Percentiles rank a stretch among this genome's conserved stretches.
These are phyloP conservation scores for Friedmanniomyces simplex DNA, from an alignment of 495 filamentous ascomycete genomes.

Conservation along the genomic window DNA sequence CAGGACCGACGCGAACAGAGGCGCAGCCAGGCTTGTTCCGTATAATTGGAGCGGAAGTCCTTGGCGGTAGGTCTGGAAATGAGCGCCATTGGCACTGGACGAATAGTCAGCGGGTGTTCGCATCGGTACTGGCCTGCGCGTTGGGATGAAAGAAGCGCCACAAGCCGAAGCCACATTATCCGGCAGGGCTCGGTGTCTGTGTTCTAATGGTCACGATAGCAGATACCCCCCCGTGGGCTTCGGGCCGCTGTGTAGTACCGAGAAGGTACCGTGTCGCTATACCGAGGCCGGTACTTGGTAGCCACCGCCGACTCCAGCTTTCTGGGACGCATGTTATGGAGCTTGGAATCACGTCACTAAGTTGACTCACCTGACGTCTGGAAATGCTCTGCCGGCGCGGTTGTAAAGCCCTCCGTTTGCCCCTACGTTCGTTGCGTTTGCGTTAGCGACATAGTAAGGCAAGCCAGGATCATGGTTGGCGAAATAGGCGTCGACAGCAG, in stretches of 20 bases:
- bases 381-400: slow-evolving; percentile 50
- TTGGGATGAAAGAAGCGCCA: no score
- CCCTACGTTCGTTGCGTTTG: slow-evolving; percentile 10
- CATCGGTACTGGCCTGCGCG: neutral
- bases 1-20: slow-evolving; percentile 25
- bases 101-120: neutral
- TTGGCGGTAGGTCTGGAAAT: slow-evolving; percentile 32
- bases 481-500: slow-evolving; percentile 3
- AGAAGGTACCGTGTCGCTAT: no score
- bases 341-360: no score
- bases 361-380: slow-evolving; percentile 42
- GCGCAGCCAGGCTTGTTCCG: slow-evolving; percentile 19
- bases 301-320: no score
- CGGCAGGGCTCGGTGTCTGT: no score
- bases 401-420: slow-evolving; percentile 35
- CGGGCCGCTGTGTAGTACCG: no score
- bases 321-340: no score
- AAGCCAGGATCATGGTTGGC: neutral
- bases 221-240: no score
- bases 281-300: no score
- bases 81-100: slow-evolving; percentile 27
- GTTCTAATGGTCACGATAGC: no score
- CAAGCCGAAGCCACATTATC: no score
- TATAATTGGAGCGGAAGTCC: neutral
- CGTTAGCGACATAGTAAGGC: slow-evolving; percentile 11